phyloP scores from a whole-genome alignment of 768 basidiomycete genomes.

The Astraeus odoratus region DNA sequence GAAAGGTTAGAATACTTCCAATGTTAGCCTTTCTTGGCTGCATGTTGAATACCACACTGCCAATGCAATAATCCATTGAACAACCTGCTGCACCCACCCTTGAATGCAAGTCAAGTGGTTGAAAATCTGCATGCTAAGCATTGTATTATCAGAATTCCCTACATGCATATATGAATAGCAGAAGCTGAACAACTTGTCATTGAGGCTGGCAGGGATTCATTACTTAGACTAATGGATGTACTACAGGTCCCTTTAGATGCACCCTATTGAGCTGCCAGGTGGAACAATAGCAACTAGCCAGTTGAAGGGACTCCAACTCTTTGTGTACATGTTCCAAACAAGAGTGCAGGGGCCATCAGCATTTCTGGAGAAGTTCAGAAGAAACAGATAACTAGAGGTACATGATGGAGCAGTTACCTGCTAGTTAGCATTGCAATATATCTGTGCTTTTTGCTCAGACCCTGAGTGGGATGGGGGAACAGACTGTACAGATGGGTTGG shows the following conservation, averaged over 20 bases:
- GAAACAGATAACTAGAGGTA: not conserved
- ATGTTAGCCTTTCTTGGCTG: no score
- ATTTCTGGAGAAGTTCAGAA: slow-evolving; percentile 51
- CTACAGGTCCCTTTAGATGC: slow-evolving; percentile 20
- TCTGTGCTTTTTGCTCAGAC: slow-evolving; percentile 61
- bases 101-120: no score
- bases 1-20: no score
- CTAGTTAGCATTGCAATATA: slow-evolving; percentile 68
- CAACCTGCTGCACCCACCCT: no score
- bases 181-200: slow-evolving; percentile 90
- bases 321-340: slow-evolving; percentile 87
- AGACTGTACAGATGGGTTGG: slow-evolving; percentile 70
- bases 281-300: slow-evolving; percentile 78
- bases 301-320: slow-evolving; percentile 90
- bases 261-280: slow-evolving; percentile 89
- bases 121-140: no score
- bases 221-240: not conserved
- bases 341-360: slow-evolving; percentile 79
- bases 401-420: slow-evolving; percentile 37
- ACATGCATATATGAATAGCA: no score
- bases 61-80: no score
- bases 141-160: no score
- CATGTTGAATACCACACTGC: no score
- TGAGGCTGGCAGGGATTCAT: slow-evolving; percentile 45
- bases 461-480: slow-evolving; percentile 79